Percentiles rank a stretch among this genome's conserved stretches.
These are phyloP conservation scores for Cordyceps cicadae DNA, from an alignment of 2,329 filamentous ascomycete species.

Conservation along the genomic window DNA sequence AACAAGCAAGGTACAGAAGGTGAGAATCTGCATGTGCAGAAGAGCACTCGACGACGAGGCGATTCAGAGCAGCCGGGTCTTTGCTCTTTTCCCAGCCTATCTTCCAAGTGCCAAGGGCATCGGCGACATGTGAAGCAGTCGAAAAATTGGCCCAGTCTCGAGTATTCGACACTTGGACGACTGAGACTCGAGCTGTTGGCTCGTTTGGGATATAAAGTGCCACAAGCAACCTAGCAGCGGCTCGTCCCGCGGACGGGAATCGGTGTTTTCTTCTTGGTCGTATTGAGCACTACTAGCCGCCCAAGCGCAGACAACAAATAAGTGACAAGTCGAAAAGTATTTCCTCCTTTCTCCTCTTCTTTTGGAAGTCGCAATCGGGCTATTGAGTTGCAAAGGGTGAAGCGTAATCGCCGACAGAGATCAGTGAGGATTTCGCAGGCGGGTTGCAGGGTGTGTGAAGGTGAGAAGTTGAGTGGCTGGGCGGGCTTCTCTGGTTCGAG, in stretches of 20 bases:
- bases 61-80: not conserved
- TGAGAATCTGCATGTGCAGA: not conserved
- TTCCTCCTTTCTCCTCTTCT: too few species aligned
- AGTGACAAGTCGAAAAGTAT: too few species aligned
- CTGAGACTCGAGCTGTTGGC: not conserved
- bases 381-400: not conserved
- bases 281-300: not conserved
- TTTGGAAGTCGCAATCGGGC: too few species aligned
- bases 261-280: not conserved
- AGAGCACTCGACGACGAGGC: not conserved
- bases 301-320: too few species aligned
- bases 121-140: not conserved
- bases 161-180: not conserved
- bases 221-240: constrained; percentile 1
- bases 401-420: not conserved
- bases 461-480: constrained; percentile 12
- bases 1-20: not conserved
- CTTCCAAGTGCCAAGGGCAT: not conserved
- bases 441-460: not conserved
- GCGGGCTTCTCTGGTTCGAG: constrained; percentile 5
- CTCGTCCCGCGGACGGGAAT: constrained; percentile 7
- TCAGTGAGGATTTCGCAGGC: not conserved
- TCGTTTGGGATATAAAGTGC: not conserved
- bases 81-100: not conserved
- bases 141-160: not conserved